Percentiles rank a stretch among this genome's conserved stretches.
Conservation (phyloP, 257 asterid species). For the Euphrasia confusa region DNA sequence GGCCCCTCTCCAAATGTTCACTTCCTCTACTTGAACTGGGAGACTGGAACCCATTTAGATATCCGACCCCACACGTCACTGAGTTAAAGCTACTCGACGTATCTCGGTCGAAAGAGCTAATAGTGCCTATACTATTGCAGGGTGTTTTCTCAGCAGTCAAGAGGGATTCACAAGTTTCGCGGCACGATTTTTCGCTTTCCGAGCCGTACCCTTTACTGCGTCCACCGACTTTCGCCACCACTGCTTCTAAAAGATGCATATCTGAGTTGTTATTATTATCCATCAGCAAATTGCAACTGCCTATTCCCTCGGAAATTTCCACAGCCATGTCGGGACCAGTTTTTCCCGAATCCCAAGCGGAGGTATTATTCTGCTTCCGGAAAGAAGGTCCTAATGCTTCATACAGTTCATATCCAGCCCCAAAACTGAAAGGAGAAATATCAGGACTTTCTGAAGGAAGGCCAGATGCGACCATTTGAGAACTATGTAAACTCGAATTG, state of each 20-base stretch:
- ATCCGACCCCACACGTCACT: conserved; percentile 41
- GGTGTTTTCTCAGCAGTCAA: conserved; percentile 56
- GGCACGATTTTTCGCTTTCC: conserved; percentile 39
- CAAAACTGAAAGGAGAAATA: conserved; percentile 49
- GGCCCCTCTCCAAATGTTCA: conserved; percentile 50
- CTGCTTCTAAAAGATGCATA: conserved; percentile 80
- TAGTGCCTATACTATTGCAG: conserved; percentile 54
- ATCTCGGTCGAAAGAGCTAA: conserved; percentile 59
- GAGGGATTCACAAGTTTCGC: conserved; percentile 28
- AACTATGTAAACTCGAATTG: conserved; percentile 23
- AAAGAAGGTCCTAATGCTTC: conserved; percentile 83
- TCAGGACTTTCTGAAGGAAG: conserved; percentile 31
- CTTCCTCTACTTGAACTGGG: conserved; percentile 76
- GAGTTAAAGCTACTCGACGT: conserved; percentile 67
- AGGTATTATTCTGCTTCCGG: conserved; percentile 36
- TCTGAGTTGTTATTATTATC: conserved; percentile 36
- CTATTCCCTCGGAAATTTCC: conserved; percentile 57
- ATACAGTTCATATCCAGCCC: conserved; percentile 74
- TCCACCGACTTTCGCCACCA: conserved; percentile 69
- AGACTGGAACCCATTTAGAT: conserved; percentile 58
- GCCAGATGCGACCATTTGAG: conserved; percentile 27
- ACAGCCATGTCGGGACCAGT: conserved; percentile 42
- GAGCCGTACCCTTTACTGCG: conserved; percentile 33
- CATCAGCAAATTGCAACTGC: conserved; percentile 47
- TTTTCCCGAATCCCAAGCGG: conserved; percentile 40